Evolutionary conservation across 768 basidiomycete genomes (phyloP).

Genomic region (Candolleomyces aberdarensis): DNA sequence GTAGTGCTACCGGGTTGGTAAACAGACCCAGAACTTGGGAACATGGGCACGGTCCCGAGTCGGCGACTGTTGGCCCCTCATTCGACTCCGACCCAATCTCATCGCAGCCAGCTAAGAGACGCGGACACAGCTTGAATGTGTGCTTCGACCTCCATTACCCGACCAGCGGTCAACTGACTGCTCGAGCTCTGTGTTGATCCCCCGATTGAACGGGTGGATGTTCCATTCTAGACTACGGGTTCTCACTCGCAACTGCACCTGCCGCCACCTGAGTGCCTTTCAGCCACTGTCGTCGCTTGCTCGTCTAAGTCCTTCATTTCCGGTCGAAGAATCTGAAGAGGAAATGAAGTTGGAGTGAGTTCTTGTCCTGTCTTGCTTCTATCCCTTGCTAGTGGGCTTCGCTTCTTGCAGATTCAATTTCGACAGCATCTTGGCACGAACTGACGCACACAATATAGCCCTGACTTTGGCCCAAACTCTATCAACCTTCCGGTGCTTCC

Average conservation of each 20-base stretch:
- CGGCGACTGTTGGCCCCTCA: not conserved
- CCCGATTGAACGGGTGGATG: too few relatives aligned
- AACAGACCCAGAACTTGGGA: not conserved
- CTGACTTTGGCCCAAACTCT: constrained; percentile 41
- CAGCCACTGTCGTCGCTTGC: too few relatives aligned
- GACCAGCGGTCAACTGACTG: too few relatives aligned
- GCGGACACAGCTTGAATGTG: not conserved
- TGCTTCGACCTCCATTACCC: not conserved
- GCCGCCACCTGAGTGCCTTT: not conserved
- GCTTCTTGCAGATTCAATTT: not conserved
- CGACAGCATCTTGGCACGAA: not conserved
- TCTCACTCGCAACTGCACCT: not conserved
- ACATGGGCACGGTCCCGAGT: not conserved
- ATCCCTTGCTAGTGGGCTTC: not conserved
- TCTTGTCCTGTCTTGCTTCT: not conserved
- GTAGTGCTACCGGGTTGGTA: not conserved
- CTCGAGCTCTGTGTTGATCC: too few relatives aligned
- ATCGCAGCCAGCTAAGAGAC: not conserved
- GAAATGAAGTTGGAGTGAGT: not conserved
- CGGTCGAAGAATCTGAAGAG: not conserved
- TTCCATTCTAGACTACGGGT: not conserved
- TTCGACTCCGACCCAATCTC: constrained; percentile 6
- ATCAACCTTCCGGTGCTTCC: constrained; percentile 60
- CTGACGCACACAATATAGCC: constrained; percentile 21
- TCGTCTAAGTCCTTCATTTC: too few relatives aligned